Conservation (phyloP, 139 green algal genomes). For the Asterochloris sp. region DNA sequence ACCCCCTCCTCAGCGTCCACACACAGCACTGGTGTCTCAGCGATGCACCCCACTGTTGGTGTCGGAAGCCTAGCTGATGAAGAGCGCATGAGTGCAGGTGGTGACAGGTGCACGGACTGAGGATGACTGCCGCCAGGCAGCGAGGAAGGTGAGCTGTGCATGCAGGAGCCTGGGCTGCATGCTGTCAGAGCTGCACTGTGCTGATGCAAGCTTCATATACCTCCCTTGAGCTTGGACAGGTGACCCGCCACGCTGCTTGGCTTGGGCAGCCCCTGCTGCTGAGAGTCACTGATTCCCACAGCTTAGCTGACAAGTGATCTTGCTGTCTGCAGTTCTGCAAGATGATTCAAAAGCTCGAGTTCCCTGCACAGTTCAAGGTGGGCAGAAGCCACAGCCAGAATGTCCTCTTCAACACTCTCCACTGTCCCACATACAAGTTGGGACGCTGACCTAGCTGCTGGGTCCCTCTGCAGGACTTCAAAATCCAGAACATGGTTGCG, state of each 20-base stretch:
- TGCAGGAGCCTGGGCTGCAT: not conserved
- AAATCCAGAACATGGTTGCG: conserved; percentile 99
- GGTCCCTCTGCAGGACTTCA: conserved; percentile 82
- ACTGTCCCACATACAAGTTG: not conserved
- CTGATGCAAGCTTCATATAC: not conserved
- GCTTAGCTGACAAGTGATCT: not conserved
- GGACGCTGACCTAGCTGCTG: not conserved
- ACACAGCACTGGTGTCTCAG: not conserved
- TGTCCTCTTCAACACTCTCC: not conserved
- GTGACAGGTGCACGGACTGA: conserved; percentile 91
- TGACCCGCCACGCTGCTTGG: too few relatives aligned
- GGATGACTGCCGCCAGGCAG: conserved; percentile 57
- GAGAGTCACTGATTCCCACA: not conserved
- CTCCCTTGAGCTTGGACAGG: too few relatives aligned
- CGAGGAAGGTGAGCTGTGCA: conserved; percentile 47
- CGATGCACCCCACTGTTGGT: not conserved
- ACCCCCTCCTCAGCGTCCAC: too few relatives aligned
- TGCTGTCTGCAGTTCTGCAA: conserved; percentile 79
- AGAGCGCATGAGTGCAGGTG: conserved; percentile 36
- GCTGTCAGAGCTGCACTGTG: not conserved
- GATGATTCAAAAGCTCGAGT: conserved; percentile 92
- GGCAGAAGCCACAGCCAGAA: not conserved
- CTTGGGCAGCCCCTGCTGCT: too few relatives aligned
- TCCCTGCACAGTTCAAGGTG: conserved; percentile 78
- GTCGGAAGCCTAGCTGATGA: too few relatives aligned